These are phyloP conservation scores for Macrotyloma uniflorum DNA, from an alignment of 306 rosid genomes.

Conservation along the genomic window DNA sequence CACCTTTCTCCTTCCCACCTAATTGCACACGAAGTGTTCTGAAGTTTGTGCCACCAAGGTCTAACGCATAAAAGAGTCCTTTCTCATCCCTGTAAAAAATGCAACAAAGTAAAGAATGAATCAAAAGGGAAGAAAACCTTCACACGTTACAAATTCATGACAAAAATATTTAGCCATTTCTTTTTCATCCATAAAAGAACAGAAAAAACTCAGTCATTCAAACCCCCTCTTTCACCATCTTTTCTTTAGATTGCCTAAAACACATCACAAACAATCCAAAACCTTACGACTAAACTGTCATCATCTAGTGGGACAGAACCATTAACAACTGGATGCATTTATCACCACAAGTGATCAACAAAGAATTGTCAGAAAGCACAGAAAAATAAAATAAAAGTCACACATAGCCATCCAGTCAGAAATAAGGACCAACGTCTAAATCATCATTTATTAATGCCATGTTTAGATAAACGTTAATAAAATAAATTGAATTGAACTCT, in stretches of 20 bases:
- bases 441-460: neutral
- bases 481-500: neutral
- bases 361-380: neutral
- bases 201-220: constrained; percentile 12
- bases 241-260: constrained; percentile 1
- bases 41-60: constrained; percentile 98
- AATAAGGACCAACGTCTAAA: neutral
- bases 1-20: constrained; percentile 78
- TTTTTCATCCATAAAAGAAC: neutral
- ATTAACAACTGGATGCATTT: neutral
- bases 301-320: neutral
- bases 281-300: neutral
- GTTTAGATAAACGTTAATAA: neutral
- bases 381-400: neutral
- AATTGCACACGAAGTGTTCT: constrained; percentile 87
- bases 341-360: constrained; percentile 16
- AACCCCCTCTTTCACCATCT: neutral
- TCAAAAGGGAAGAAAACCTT: neutral
- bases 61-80: constrained; percentile 90
- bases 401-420: neutral
- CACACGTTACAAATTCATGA: neutral
- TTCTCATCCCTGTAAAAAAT: constrained; percentile 70
- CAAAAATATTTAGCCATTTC: neutral
- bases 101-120: constrained; percentile 22
- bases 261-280: constrained; percentile 16